Evolutionary conservation across 805 yeast genomes (phyloP).

Genomic region (Yarrowia sp.): DNA sequence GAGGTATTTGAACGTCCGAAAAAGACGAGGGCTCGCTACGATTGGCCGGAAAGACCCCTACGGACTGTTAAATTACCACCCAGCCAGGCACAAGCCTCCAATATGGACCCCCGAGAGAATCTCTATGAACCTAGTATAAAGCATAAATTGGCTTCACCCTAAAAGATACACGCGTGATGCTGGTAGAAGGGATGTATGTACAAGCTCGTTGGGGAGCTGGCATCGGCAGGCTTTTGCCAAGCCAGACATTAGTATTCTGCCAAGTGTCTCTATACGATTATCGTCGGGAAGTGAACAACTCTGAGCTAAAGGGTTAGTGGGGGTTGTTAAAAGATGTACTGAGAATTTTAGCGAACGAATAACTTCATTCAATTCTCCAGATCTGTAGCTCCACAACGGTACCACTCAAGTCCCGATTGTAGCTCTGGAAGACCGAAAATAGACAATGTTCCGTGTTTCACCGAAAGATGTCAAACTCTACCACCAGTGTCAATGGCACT

Average conservation of each 20-base stretch:
- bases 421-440: too few species aligned
- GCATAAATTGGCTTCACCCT: constrained; percentile 12
- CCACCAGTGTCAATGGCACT: too few species aligned
- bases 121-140: not conserved
- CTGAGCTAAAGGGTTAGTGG: not conserved
- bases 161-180: not conserved
- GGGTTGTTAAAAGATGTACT: too few species aligned
- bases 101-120: too few species aligned
- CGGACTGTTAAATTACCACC: not conserved
- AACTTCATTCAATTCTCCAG: too few species aligned
- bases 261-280: constrained; percentile 11
- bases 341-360: too few species aligned
- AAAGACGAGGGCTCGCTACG: not conserved
- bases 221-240: constrained; percentile 5
- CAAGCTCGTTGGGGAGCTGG: too few species aligned
- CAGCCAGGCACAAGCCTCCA: not conserved
- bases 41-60: not conserved
- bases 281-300: not conserved
- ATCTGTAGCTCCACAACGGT: too few species aligned
- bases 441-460: too few species aligned
- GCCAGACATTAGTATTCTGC: not conserved
- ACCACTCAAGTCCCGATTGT: too few species aligned
- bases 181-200: too few species aligned
- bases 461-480: not conserved
- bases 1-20: not conserved